A percentile compares a stretch with the other conserved stretches of the same genome.
Conservation (phyloP, 192 early-diverging fungal species). For the Phycomyces nitens region DNA sequence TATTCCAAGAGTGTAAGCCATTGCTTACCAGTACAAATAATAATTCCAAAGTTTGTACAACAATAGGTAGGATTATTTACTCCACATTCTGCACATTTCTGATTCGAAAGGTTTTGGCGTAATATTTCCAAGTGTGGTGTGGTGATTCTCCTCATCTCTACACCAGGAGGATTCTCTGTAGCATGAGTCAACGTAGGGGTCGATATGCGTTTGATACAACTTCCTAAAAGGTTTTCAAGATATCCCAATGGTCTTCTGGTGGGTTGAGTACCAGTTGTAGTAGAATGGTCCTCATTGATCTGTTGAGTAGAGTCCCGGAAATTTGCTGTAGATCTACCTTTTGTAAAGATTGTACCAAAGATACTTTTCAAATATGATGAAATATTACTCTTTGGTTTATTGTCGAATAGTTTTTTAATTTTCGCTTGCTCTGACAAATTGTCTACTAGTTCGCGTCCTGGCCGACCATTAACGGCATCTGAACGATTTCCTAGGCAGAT, state of each 20-base stretch:
- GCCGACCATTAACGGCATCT: background rate
- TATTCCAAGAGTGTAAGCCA: background rate
- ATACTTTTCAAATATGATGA: too few species aligned
- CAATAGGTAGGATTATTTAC: conserved; percentile 64
- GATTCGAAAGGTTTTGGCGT: conserved; percentile 40
- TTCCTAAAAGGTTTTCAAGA: background rate
- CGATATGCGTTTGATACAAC: background rate
- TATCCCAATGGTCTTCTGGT: too few species aligned
- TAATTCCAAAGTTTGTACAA: conserved; percentile 65
- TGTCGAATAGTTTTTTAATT: background rate
- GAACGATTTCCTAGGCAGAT: conserved; percentile 45
- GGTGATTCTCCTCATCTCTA: background rate
- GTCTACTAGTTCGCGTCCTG: background rate
- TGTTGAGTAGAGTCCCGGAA: too few species aligned
- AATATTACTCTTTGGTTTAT: too few species aligned
- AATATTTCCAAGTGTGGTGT: conserved; percentile 3
- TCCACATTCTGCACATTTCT: conserved; percentile 66
- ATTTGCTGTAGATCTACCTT: background rate
- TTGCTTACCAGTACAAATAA: conserved; percentile 63
- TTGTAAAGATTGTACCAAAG: too few species aligned
- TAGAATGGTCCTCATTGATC: background rate
- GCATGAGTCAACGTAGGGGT: background rate
- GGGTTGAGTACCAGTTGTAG: background rate
- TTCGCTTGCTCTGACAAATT: background rate
- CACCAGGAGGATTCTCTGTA: too few species aligned